These are phyloP conservation scores for Cladosporium velox DNA, from an alignment of 2,329 filamentous ascomycete genomes.

Conservation along the genomic window DNA sequence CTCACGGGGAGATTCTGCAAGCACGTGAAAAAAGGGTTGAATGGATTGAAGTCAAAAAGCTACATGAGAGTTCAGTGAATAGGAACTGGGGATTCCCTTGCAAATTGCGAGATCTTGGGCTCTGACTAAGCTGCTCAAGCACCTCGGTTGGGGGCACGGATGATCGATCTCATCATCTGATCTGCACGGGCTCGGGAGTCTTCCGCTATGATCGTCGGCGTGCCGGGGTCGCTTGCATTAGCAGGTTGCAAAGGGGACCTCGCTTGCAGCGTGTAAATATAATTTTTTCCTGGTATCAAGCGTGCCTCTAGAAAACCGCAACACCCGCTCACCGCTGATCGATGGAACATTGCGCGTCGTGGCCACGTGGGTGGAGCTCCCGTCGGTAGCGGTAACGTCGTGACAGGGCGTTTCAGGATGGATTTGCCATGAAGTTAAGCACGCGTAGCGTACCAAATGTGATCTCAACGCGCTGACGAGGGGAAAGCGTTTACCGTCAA, in stretches of 20 bases:
- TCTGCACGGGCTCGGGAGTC: not conserved
- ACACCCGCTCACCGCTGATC: not conserved
- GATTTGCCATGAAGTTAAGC: not conserved
- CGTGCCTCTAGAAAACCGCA: not conserved
- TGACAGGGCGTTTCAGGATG: not conserved
- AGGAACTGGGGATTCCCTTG: not conserved
- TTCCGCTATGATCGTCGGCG: not conserved
- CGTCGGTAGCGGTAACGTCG: not conserved
- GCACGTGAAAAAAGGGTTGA: not conserved
- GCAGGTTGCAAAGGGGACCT: not conserved
- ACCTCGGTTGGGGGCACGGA: not conserved
- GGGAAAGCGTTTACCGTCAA: constrained; percentile 1
- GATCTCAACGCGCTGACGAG: not conserved
- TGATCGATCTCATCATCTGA: not conserved
- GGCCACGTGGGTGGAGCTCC: not conserved
- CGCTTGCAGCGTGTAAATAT: not conserved
- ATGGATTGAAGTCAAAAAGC: not conserved
- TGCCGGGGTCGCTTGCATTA: not conserved
- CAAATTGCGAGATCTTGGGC: not conserved
- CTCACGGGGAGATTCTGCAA: not conserved
- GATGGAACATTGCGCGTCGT: not conserved
- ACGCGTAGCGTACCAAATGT: constrained; percentile 2
- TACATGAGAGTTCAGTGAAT: not conserved
- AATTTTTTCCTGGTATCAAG: not conserved
- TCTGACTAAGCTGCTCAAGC: not conserved